Evolutionary conservation across 495 filamentous ascomycete species (phyloP).

Genomic region (Aspergillus baeticus): DNA sequence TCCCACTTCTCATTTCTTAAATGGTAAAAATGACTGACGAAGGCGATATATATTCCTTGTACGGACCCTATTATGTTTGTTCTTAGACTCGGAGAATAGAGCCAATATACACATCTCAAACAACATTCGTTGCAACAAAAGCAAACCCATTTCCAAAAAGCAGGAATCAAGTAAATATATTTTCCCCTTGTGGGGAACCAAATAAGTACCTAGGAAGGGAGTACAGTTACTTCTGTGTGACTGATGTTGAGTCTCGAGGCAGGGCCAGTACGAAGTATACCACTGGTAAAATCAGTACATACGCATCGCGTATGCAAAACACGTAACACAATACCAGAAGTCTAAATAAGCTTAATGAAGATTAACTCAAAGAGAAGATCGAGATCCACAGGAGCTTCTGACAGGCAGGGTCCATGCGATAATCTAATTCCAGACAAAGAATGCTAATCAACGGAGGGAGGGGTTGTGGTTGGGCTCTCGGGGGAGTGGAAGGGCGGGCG

Average conservation of each 20-base stretch:
- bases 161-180: no score
- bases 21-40: conserved; percentile 18
- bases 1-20: conserved; percentile 11
- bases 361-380: conserved; percentile 4
- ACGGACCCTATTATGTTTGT: conserved; percentile 17
- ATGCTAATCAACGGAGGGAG: not conserved
- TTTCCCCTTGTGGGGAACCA: no score
- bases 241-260: no score
- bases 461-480: conserved; percentile 11
- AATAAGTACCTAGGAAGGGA: no score
- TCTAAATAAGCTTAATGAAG: conserved; percentile 25
- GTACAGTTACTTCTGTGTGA: no score
- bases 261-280: not conserved
- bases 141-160: not conserved
- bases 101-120: conserved; percentile 11
- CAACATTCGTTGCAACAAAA: not conserved
- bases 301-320: not conserved
- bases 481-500: conserved; percentile 6
- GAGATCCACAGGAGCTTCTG: conserved; percentile 14
- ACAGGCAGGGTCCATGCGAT: conserved; percentile 5
- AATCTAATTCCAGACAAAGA: conserved; percentile 5
- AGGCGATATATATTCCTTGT: conserved; percentile 19
- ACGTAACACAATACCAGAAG: conserved; percentile 14
- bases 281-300: not conserved
- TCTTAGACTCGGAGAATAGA: conserved; percentile 23